Evolutionary conservation across 139 green algal genomes (phyloP).

Genomic region (Coelastrella sp.): DNA sequence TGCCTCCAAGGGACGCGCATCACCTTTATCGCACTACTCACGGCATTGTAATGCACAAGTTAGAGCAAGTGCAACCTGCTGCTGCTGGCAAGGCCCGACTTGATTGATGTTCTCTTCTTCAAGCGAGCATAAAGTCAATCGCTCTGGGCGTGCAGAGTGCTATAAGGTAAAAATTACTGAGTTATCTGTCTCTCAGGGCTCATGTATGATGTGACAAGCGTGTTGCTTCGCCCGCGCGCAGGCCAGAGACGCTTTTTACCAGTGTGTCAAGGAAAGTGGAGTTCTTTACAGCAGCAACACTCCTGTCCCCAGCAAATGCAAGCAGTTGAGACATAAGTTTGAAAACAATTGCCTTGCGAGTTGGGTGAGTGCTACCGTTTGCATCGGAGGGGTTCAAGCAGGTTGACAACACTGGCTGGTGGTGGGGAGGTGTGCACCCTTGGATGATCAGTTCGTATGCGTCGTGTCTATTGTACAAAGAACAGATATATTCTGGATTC

Average conservation of each 20-base stretch:
- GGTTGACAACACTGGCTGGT: too few species aligned
- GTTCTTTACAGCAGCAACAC: constrained; percentile 51
- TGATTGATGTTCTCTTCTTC: background rate
- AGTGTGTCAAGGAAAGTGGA: constrained; percentile 63
- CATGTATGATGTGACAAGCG: too few species aligned
- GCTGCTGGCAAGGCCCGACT: background rate
- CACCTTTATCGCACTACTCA: too few species aligned
- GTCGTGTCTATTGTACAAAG: too few species aligned
- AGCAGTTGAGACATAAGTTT: constrained; percentile 61
- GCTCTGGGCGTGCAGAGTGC: constrained; percentile 47
- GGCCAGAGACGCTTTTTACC: constrained; percentile 76
- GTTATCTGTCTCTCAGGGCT: too few species aligned
- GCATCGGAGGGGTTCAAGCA: too few species aligned
- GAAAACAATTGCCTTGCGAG: constrained; percentile 70
- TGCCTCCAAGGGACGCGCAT: too few species aligned
- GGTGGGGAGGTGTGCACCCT: too few species aligned
- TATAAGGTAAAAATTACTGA: constrained; percentile 52
- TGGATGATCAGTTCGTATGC: too few species aligned
- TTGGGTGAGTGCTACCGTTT: constrained; percentile 78
- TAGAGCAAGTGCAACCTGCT: too few species aligned
- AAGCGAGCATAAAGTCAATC: background rate
- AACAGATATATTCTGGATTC: too few species aligned
- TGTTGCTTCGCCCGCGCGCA: constrained; percentile 26
- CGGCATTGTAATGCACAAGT: too few species aligned
- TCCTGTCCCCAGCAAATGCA: constrained; percentile 62